Evolutionary conservation across 306 rosid genomes (phyloP), one percentile per base, ranked within the genome.

Genomic region (Glycine soja): DNA sequence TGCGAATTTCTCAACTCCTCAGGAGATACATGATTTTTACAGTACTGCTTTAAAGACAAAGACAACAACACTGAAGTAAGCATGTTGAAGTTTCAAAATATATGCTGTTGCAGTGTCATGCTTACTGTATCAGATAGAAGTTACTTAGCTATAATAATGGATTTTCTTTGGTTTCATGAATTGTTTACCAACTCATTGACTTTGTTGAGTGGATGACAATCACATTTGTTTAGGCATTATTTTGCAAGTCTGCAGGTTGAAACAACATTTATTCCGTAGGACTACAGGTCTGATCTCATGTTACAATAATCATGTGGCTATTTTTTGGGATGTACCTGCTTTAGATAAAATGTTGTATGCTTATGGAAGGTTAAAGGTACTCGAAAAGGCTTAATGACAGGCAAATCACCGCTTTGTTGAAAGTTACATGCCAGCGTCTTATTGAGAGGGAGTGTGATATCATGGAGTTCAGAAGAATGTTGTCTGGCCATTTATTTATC

Each of bases 381-480:
- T 92, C 99, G 0, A 96, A 93, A 79, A 80, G 97, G 85, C 59
- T 96, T 53, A 96, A 96, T 77, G 97, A 93, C 77, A 85, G 86
- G 63, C 99, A 96, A 86, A 96, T 96, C 46, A 92, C 99, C 45
- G 98, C 94, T 61, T 74, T 96, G 81, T 88, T 96, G 32, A 93
- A 89, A 82, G 99, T 92, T 36, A 93, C 98, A 7, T 96, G 99
- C 36, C 99, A 96, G 81, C 98, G 99, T 2, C 99, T 98, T 24
- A 75, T 87, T 8, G 98, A 93, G 0, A 90, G 99, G 87, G 98
- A 96, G 72, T 76, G 80, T 0, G 98, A 96, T 67, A 96, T 96
- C 38, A 79, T 90, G 87, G 94, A 88, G 98, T 98, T 93, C 3
- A 8, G 70, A 3, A 61, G 15, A 63, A 46, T 76, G 5, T 43